Evolutionary conservation across 1,139 yeast genomes (phyloP).

Genomic region (Sugiyamaella sp.): DNA sequence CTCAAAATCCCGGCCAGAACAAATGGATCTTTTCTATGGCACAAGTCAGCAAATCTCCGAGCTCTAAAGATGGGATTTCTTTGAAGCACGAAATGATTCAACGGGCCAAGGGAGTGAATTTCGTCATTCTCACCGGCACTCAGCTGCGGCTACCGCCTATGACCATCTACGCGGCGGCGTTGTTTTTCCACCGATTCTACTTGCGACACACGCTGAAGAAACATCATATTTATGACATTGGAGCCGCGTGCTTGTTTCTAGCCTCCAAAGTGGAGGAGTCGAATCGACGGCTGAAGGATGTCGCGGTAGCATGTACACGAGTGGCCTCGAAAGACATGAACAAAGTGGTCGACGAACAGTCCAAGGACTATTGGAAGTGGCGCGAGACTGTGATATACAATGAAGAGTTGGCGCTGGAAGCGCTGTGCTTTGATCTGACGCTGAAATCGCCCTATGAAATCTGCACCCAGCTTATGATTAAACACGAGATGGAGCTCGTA

Average conservation of each 20-base stretch:
- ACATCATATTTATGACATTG: slow-evolving; percentile 50
- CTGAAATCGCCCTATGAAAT: slow-evolving; percentile 49
- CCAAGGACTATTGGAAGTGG: slow-evolving; percentile 56
- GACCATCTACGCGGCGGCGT: slow-evolving; percentile 53
- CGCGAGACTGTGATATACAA: slow-evolving; percentile 48
- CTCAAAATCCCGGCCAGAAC: slow-evolving; percentile 12
- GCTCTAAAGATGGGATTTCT: slow-evolving; percentile 44
- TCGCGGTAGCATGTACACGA: slow-evolving; percentile 51
- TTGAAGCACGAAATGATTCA: slow-evolving; percentile 46
- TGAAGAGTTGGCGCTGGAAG: slow-evolving; percentile 52
- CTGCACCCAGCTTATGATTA: slow-evolving; percentile 34
- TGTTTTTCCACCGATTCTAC: slow-evolving; percentile 54
- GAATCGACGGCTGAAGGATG: slow-evolving; percentile 50
- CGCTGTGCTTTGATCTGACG: slow-evolving; percentile 54
- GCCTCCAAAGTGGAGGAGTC: slow-evolving; percentile 58
- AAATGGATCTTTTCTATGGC: slow-evolving; percentile 25
- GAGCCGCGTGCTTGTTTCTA: slow-evolving; percentile 53
- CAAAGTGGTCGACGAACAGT: slow-evolving; percentile 49
- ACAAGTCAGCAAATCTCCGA: slow-evolving; percentile 39
- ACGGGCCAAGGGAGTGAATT: slow-evolving; percentile 53
- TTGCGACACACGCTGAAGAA: slow-evolving; percentile 48
- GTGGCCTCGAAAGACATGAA: slow-evolving; percentile 49
- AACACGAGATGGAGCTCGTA: slow-evolving; percentile 33
- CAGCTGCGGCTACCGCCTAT: slow-evolving; percentile 51
- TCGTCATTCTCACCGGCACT: slow-evolving; percentile 49